Conservation (phyloP, 2,329 filamentous ascomycete genomes). For the Talaromyces sp. region DNA sequence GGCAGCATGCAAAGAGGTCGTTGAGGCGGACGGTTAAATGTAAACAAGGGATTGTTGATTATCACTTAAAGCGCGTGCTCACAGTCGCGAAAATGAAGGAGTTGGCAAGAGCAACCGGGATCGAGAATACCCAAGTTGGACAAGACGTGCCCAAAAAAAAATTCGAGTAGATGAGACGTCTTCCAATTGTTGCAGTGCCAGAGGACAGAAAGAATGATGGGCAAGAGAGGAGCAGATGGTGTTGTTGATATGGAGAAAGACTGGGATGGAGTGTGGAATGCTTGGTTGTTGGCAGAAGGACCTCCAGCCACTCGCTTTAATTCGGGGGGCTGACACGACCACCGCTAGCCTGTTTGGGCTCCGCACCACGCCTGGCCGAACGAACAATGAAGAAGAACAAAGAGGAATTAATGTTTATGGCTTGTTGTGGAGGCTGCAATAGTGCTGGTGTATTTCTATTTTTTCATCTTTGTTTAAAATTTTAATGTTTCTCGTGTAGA, state of each 20-base stretch:
- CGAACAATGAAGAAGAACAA: neutral
- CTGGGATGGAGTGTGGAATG: slow-evolving; percentile 3
- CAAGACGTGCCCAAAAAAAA: neutral
- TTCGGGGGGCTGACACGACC: slow-evolving; percentile 15
- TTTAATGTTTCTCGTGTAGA: neutral
- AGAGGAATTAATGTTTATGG: neutral
- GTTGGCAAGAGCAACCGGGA: neutral
- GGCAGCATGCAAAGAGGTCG: neutral
- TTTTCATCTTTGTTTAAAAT: neutral
- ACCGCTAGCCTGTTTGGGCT: neutral
- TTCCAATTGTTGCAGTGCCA: neutral
- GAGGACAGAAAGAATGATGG: slow-evolving; percentile 1
- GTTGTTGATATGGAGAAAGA: slow-evolving; percentile 9
- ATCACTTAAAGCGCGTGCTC: neutral
- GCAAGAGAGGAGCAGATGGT: neutral
- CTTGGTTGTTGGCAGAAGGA: slow-evolving; percentile 8
- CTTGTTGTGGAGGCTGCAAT: neutral
- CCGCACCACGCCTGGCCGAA: neutral
- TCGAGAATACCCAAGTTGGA: neutral
- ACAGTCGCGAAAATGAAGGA: neutral
- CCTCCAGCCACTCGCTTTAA: slow-evolving; percentile 16
- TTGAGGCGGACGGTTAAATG: neutral
- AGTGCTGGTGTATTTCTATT: neutral
- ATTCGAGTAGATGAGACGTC: neutral
- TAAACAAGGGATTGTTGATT: slow-evolving; percentile 15